Conservation (phyloP, 2,329 filamentous ascomycete species). For the Pestalotiopsis sp. region DNA sequence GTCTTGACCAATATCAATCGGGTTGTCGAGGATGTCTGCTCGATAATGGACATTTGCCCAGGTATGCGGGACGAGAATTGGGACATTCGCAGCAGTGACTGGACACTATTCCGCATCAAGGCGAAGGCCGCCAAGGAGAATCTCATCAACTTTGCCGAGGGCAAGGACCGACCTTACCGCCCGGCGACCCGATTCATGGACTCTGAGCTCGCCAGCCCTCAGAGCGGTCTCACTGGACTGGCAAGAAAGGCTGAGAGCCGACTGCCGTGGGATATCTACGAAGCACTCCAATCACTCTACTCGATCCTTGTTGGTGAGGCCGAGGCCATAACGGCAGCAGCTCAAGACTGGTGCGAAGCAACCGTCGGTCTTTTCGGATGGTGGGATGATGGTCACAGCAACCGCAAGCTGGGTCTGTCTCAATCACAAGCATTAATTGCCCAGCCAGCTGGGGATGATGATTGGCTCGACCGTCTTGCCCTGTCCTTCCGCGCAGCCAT, state of each 20-base stretch:
- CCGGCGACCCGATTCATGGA: conserved; percentile 33
- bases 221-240: conserved; percentile 62
- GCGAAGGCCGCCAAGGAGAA: conserved; percentile 70
- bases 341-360: conserved; percentile 92
- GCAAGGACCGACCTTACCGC: conserved; percentile 53
- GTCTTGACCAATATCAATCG: conserved; percentile 79
- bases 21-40: conserved; percentile 69
- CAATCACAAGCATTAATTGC: conserved; percentile 42
- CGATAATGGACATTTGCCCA: conserved; percentile 75
- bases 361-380: conserved; percentile 81
- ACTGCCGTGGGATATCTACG: conserved; percentile 88
- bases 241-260: conserved; percentile 80
- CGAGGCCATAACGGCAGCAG: conserved; percentile 73
- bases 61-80: conserved; percentile 68
- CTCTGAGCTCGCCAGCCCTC: conserved; percentile 36
- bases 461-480: conserved; percentile 75
- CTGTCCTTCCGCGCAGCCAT: conserved; percentile 71
- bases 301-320: conserved; percentile 77
- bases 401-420: conserved; percentile 35
- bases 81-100: conserved; percentile 81
- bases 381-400: conserved; percentile 79
- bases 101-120: conserved; percentile 80
- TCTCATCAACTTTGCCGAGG: conserved; percentile 79
- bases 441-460: conserved; percentile 50
- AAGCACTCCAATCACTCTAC: conserved; percentile 80